Evolutionary conservation across 805 yeast genomes (phyloP).

Genomic region (Saccharomycopsis lassenensis): DNA sequence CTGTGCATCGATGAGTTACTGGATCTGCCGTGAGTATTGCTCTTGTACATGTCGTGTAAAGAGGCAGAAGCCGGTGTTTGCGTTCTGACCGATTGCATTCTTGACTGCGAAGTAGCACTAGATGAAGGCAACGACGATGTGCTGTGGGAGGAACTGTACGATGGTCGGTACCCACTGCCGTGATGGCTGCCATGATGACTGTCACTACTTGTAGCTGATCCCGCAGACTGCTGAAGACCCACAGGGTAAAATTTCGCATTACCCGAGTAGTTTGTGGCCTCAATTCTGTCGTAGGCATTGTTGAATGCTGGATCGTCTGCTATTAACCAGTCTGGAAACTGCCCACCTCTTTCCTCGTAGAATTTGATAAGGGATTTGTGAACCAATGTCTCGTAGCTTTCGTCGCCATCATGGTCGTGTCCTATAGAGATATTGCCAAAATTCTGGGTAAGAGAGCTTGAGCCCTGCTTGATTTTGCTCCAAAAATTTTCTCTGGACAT

Average conservation of each 20-base stretch:
- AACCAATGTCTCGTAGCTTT: constrained; percentile 12
- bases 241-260: constrained; percentile 15
- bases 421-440: constrained; percentile 7
- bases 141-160: too few species aligned
- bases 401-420: constrained; percentile 17
- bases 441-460: constrained; percentile 8
- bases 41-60: constrained; percentile 15
- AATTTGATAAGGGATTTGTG: constrained; percentile 16
- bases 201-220: constrained; percentile 5
- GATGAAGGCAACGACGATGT: too few species aligned
- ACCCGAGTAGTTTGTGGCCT: constrained; percentile 5
- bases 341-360: constrained; percentile 10
- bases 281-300: constrained; percentile 1
- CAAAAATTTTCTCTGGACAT: constrained; percentile 11
- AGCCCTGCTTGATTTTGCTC: constrained; percentile 14
- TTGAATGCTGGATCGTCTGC: constrained; percentile 15
- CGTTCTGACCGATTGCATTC: constrained; percentile 9
- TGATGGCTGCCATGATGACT: constrained; percentile 2
- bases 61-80: constrained; percentile 18
- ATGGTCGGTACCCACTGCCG: too few species aligned
- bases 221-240: constrained; percentile 3
- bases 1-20: constrained; percentile 1
- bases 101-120: background rate
- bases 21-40: constrained; percentile 3
- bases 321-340: constrained; percentile 17